Evolutionary conservation across 2,329 filamentous ascomycete species (phyloP), one percentile per base, ranked within the genome.

Genomic region (Aquanectria penicillioides): DNA sequence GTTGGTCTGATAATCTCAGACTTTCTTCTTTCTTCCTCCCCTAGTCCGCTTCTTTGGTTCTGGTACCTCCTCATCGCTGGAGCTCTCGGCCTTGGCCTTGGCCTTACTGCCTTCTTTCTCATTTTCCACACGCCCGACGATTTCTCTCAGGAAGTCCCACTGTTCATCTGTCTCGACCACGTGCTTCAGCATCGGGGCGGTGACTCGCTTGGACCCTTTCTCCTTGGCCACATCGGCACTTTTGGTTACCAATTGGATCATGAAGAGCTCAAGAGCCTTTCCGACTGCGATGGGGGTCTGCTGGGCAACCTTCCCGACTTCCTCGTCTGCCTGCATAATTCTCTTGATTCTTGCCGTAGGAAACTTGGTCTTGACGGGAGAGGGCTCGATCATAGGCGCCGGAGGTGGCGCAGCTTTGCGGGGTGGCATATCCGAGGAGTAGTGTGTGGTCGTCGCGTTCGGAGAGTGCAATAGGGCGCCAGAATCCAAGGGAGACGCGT

Each of bases 271-370:
- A 6, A 99, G 84, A 13, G 95, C 95, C 81, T 97, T 97, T 67
- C 92, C 92, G 38, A 98, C 94, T 22, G 94, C 95, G 55, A 97
- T 96, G 13, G 94, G 94, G 1, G 95, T 97, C 61, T 98, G 95
- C 77, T 99, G 95, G 4, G 95, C 94, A 9, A 99, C 95, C 79
- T 99, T 99, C 62, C 95, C 95, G 0, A 99, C 94, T 74, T 99
- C 95, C 73, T 99, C 95, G 72, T 99, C 95, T 10, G 94, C 94
- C 78, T 99, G 95, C 95, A 99, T 98, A 71, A 99, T 98, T 48
- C 95, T 89, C 83, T 99, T 99, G 81, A 99, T 99, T 62, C 95
- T 86, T 12, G 95, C 95, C 26, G 97, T 97, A 2, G 95, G 95
- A 71, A 99, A 99, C 71, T 97, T 97, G 28, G 94, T 98, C 77